phyloP scores from a whole-genome alignment of 1,284 basidiomycete genomes.

The Boletus semigastroideus region DNA sequence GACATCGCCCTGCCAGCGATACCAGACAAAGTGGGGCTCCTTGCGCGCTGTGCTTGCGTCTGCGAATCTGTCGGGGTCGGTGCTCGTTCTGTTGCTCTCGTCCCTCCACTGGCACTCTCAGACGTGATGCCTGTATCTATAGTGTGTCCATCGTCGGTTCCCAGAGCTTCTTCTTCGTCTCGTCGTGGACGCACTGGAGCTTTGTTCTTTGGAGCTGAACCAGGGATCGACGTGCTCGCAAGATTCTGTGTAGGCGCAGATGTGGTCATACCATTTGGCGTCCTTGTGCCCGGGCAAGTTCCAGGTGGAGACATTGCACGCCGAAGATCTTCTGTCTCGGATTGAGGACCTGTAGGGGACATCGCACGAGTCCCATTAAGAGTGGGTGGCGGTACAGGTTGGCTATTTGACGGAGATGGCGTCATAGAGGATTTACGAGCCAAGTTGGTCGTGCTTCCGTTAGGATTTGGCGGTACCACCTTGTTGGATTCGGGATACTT shows the following conservation, averaged over 20 bases:
- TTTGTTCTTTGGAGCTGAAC: slow-evolving; percentile 44
- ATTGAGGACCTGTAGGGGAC: slow-evolving; percentile 51
- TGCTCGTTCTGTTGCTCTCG: slow-evolving; percentile 45
- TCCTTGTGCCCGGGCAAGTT: slow-evolving; percentile 35
- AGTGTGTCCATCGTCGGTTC: slow-evolving; percentile 50
- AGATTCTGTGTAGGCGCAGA: slow-evolving; percentile 30
- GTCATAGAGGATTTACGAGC: slow-evolving; percentile 43
- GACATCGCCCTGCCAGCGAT: slow-evolving; percentile 54
- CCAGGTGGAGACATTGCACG: slow-evolving; percentile 65
- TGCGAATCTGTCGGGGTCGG: slow-evolving; percentile 44
- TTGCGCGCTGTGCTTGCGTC: slow-evolving; percentile 50
- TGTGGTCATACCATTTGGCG: slow-evolving; percentile 44
- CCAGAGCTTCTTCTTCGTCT: slow-evolving; percentile 62
- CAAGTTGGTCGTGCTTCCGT: slow-evolving; percentile 29
- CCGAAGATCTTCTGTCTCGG: slow-evolving; percentile 56
- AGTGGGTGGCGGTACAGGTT: slow-evolving; percentile 21
- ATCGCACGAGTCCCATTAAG: slow-evolving; percentile 49
- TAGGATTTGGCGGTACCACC: slow-evolving; percentile 39
- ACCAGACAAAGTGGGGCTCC: slow-evolving; percentile 54
- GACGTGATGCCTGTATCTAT: slow-evolving; percentile 46
- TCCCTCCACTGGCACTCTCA: slow-evolving; percentile 32
- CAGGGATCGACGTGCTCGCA: slow-evolving; percentile 5
- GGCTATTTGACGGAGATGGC: slow-evolving; percentile 30
- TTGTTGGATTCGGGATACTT: slow-evolving; percentile 83
- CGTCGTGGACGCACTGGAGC: slow-evolving; percentile 59